Base-by-base conservation (phyloP, 768 basidiomycete species). In the Mycena kentingensis region DNA sequence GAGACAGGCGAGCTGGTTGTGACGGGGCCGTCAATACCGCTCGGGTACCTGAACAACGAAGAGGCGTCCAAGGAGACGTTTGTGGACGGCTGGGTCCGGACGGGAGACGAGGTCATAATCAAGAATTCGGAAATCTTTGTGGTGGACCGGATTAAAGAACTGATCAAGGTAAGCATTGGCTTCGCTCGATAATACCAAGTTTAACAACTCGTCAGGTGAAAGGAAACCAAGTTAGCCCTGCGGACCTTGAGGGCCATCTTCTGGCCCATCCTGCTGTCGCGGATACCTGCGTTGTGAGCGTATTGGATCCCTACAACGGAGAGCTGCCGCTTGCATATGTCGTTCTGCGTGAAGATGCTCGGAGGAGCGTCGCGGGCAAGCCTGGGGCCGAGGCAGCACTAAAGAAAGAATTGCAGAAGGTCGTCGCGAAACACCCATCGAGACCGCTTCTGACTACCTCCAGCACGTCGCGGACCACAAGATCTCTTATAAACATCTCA, bases 131-230 rank as follows among this genome's bases (percentile, higher is more conserved):
- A 89, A 55, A 63, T 89, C 2, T 88, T 81, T 61, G 72, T 90
- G 24, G 80, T 90, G 12, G 88, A 90, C 65, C 81, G 88, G 22
- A 65, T 88, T 49, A 90, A 89, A 85, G 87, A 89, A 73, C 81
- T 87, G 49, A 74, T 88, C 68, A 88, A 90, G 69, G 59, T 48
- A 55, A 13, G 7, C 44, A 22, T 43, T 76, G 74, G 15, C 75
- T 68, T 63, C 43, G 19, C 32, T 27, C 8, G 68, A 73, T 57
- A 52, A 34, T 25, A 37, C 47, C 21, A 15, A 18, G 37, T 15
- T 18, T 38, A 18, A 38, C 37, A 8, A n/a, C 19, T 38, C 13
- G 13, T 41, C 26, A 59, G 57, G 58, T 60, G 42, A 60, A 60
- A 45, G 79, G 77, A 4, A 78, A 75, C 55, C 75, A 83, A 64